These are phyloP conservation scores for Limtongia smithiae DNA, from an alignment of 805 yeast species.

Conservation along the genomic window DNA sequence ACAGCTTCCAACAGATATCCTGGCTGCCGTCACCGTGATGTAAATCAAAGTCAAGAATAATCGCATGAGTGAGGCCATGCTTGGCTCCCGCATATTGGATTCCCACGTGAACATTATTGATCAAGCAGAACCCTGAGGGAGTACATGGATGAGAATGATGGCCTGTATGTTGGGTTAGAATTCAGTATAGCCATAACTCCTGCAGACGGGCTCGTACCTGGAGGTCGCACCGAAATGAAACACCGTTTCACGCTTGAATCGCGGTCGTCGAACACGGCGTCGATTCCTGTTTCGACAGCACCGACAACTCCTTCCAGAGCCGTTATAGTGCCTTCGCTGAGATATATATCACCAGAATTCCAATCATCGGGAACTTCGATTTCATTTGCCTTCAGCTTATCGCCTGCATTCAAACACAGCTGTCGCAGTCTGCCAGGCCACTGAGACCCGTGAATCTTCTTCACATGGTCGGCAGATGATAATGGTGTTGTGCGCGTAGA, in stretches of 20 bases:
- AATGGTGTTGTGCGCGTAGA: conserved; percentile 5
- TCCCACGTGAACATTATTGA: conserved; percentile 78
- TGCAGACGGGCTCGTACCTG: conserved; percentile 9
- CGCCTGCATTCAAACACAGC: conserved; percentile 57
- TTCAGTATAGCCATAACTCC: conserved; percentile 36
- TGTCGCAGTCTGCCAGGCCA: conserved; percentile 63
- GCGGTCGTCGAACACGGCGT: conserved; percentile 43
- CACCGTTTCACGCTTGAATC: conserved; percentile 30
- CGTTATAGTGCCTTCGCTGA: conserved; percentile 59
- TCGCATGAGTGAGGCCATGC: conserved; percentile 72
- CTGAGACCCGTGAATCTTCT: conserved; percentile 64
- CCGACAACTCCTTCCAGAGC: conserved; percentile 78
- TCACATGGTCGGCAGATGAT: conserved; percentile 51
- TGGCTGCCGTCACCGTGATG: conserved; percentile 92
- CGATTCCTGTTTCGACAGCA: conserved; percentile 68
- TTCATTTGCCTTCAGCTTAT: conserved; percentile 49
- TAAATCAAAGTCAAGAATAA: conserved; percentile 74
- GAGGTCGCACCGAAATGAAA: conserved; percentile 25
- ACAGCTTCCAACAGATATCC: conserved; percentile 78
- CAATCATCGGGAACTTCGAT: conserved; percentile 76
- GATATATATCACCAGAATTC: conserved; percentile 80
- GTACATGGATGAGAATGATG: conserved; percentile 79
- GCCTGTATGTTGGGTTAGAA: conserved; percentile 74
- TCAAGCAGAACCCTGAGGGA: conserved; percentile 82
- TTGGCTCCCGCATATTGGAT: conserved; percentile 67